These are phyloP conservation scores for Pichia inconspicua DNA, from an alignment of 1,139 yeast species.

Conservation along the genomic window DNA sequence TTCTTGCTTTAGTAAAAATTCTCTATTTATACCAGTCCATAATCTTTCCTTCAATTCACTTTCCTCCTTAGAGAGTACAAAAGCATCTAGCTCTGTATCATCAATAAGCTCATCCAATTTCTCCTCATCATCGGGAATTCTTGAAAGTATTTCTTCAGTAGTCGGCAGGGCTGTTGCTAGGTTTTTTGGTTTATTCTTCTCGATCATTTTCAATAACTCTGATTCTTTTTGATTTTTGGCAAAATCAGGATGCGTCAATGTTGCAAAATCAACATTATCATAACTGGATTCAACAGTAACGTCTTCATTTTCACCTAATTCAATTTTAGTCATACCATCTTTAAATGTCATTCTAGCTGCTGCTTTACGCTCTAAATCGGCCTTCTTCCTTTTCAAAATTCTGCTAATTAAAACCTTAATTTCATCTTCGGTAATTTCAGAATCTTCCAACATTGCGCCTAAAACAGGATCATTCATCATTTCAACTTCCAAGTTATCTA, in stretches of 20 bases:
- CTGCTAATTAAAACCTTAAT: conserved; percentile 37
- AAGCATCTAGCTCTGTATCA: conserved; percentile 62
- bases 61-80: conserved; percentile 61
- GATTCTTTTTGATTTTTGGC: background rate
- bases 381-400: conserved; percentile 34
- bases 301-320: conserved; percentile 21
- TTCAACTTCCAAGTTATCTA: conserved; percentile 32
- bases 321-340: conserved; percentile 11
- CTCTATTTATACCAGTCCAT: conserved; percentile 87
- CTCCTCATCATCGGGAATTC: conserved; percentile 53
- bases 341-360: conserved; percentile 18
- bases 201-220: conserved; percentile 24
- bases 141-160: conserved; percentile 43
- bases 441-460: conserved; percentile 35
- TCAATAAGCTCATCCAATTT: conserved; percentile 63
- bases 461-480: conserved; percentile 32
- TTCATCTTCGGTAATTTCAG: conserved; percentile 38
- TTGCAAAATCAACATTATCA: conserved; percentile 1
- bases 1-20: conserved; percentile 78
- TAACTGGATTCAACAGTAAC: conserved; percentile 2
- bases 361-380: conserved; percentile 23
- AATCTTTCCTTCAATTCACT: conserved; percentile 62
- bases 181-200: conserved; percentile 46
- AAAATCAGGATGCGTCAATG: conserved; percentile 8
- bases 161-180: conserved; percentile 44